Evolutionary conservation across 164 flowering plant species (phyloP).

Genomic region (Cinnamomum micranthum): DNA sequence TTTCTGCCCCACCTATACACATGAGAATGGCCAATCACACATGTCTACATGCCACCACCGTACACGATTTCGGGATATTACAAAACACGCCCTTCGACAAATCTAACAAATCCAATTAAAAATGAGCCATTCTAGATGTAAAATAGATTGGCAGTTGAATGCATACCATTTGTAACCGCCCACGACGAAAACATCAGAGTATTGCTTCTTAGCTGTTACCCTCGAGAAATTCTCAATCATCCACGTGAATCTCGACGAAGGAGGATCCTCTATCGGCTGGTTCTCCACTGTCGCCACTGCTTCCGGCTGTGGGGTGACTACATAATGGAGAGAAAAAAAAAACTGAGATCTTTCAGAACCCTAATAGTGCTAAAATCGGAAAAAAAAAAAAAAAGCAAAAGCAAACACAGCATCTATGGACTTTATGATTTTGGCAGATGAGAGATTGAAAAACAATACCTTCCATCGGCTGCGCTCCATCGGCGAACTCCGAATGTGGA

Average conservation of each 20-base stretch:
- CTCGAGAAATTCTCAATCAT: constrained; percentile 64
- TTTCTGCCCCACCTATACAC: background rate
- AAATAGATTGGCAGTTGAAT: background rate
- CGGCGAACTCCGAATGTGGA: constrained; percentile 72
- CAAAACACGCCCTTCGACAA: background rate
- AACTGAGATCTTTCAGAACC: constrained; percentile 13
- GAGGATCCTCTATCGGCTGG: constrained; percentile 67
- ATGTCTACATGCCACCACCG: background rate
- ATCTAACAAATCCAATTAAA: background rate
- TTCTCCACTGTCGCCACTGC: constrained; percentile 53
- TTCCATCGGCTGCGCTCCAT: constrained; percentile 77
- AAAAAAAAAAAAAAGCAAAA: background rate
- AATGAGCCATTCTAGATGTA: background rate
- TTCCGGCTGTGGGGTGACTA: constrained; percentile 47
- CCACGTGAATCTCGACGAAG: constrained; percentile 61
- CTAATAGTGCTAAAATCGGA: constrained; percentile 7
- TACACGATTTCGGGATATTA: background rate
- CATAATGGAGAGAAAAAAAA: background rate
- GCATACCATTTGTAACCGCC: constrained; percentile 70
- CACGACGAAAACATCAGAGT: constrained; percentile 58
- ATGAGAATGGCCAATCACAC: background rate
- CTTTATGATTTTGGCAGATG: constrained; percentile 12
- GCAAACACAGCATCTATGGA: background rate
- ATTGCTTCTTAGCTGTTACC: constrained; percentile 68
- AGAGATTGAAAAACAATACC: constrained; percentile 22